Evolutionary conservation across 495 filamentous ascomycete species (phyloP), one percentile per base, ranked within the genome.

Genomic region (Aspergillus egyptiacus): DNA sequence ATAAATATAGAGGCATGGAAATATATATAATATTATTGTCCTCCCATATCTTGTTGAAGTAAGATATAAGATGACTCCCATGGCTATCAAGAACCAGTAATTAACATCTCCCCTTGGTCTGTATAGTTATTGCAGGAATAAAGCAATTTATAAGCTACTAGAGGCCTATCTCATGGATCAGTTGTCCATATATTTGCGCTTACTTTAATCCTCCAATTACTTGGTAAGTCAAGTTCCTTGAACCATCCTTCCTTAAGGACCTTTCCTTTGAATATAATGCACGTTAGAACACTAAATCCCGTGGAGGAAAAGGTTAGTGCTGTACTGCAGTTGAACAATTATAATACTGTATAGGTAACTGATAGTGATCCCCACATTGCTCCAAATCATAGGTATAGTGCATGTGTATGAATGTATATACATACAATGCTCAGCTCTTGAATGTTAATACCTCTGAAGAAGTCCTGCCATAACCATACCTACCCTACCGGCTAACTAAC

Each of bases 101-200:
- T 33, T 17, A 5, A 28, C 17, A 30, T 1, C 23, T 1, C 11
- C 39, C 46, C 37, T 25, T 31, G 28, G 33, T 48, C 2, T 13
- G 34, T 6, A 13, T 24, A 36, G 22, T 48, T 15, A 18, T 48
- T 17, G 14, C 22, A 31, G 24, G 33, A 48, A 48, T 48, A 48
- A 48, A 57, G 37, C 37, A 22, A 14, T 53, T 48, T 43, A 50
- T 9, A 51, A 57, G 55, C 41, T 42, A 57, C 15, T 35, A 46
- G 19, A 53, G 43, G 6, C 43, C 23, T 17, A 57, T 57, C n/a
- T n/a, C n/a, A n/a, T 37, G 60, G 23, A 51, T 68, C 58, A 27
- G 31, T 55, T 14, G 59, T 73, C 61, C 55, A 73, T 2, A 61
- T 49, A 31, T 46, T 48, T 20, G 34, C 3, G 7, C 33, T 38